Base-by-base conservation (phyloP, 164 flowering plant genomes). In the Warburgia ugandensis region DNA sequence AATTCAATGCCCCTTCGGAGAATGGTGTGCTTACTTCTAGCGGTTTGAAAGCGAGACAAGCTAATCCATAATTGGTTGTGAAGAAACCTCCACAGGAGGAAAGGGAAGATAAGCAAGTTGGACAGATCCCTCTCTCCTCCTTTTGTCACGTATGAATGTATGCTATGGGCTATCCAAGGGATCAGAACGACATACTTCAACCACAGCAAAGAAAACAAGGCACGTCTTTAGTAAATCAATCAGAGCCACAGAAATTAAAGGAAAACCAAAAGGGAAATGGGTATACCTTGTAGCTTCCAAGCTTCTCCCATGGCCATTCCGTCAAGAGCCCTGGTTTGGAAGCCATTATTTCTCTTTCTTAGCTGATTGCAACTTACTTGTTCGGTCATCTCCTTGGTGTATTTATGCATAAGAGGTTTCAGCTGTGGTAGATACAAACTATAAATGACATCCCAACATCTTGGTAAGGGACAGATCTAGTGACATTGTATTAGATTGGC, bases 221-320 rank as follows among this genome's bases (percentile, higher is more conserved):
- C 1, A 36, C 11, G 29, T n/a, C 4, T 6, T 26, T 0, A 46
- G 14, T 33, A 26, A 26, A n/a, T 19, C 6, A 14, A 4, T 23
- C 19, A 5, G 17, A 10, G 5, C 16, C 19, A 44, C 14, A 30
- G 13, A 20, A 32, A 21, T 30, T 10, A 12, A 20, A 4, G 36
- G 33, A 11, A 25, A 17, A 19, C 19, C 20, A 32, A n/a, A 14
- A 23, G 6, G 12, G 11, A 20, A 39, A 7, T 3, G 20, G 19
- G 14, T 41, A 12, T 32, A 71, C 75, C 71, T 67, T 71, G 47
- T 37, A 67, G 58, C 20, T 47, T 3, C 75, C 75, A 40, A 71
- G 72, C 35, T 53, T 28, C 42, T 53, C 52, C 75, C 75, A 71
- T 50, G 75, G 75, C 75, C 75, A 71, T 16, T 71, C 58, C 0